Evolutionary conservation across 441 rosid genomes (phyloP).

Genomic region (Omphalea diandra): DNA sequence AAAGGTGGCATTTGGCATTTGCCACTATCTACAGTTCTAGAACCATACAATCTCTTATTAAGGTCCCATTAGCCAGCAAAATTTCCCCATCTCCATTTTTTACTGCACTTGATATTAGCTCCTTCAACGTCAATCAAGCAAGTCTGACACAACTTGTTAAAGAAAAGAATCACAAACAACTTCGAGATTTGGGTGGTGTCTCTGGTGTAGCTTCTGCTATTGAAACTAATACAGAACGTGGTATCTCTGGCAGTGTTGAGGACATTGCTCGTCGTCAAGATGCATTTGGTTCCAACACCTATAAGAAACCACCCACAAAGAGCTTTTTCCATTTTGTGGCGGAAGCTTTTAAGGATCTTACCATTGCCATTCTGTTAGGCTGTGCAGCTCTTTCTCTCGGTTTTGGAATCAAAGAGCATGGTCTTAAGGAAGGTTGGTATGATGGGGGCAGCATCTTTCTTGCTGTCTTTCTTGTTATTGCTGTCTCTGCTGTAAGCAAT

Average conservation of each 20-base stretch:
- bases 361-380: constrained; percentile 37
- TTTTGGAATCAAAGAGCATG: constrained; percentile 44
- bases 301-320: constrained; percentile 57
- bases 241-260: constrained; percentile 35
- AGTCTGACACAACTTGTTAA: constrained; percentile 41
- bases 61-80: not conserved
- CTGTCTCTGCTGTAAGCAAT: constrained; percentile 40
- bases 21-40: constrained; percentile 48
- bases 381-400: constrained; percentile 47
- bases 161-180: constrained; percentile 33
- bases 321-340: constrained; percentile 34
- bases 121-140: constrained; percentile 33
- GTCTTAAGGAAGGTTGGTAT: constrained; percentile 46
- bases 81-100: constrained; percentile 31
- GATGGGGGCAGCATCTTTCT: constrained; percentile 53
- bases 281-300: constrained; percentile 59
- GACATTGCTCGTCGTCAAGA: constrained; percentile 40
- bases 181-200: constrained; percentile 42
- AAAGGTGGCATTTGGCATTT: constrained; percentile 54
- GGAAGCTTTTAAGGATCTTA: constrained; percentile 45
- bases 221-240: constrained; percentile 32
- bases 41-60: constrained; percentile 34
- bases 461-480: constrained; percentile 38
- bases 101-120: constrained; percentile 28
- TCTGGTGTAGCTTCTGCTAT: constrained; percentile 37